phyloP scores from a whole-genome alignment of 371 early-diverging fungal genomes.

The Mortierella sp. region DNA sequence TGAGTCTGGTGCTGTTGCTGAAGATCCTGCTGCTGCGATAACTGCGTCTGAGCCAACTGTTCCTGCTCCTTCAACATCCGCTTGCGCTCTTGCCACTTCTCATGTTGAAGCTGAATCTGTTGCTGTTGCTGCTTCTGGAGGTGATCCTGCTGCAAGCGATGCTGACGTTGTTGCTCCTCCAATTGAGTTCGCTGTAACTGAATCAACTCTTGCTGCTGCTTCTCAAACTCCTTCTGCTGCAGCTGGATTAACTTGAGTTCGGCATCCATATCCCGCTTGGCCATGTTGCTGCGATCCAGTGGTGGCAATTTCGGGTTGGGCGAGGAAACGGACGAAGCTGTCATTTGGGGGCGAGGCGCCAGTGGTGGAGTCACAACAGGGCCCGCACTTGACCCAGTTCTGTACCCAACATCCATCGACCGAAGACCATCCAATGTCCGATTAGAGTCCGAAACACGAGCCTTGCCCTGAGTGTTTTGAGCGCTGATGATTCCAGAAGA shows the following conservation, averaged over 20 bases:
- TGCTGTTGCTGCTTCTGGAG: constrained; percentile 56
- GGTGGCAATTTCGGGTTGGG: background rate
- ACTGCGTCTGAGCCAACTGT: constrained; percentile 28
- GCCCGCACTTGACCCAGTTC: background rate
- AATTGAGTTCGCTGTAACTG: constrained; percentile 32
- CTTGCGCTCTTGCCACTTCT: constrained; percentile 54
- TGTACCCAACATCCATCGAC: constrained; percentile 13
- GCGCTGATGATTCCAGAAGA: background rate
- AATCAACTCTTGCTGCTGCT: constrained; percentile 38
- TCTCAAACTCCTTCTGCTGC: constrained; percentile 48
- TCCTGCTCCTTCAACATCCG: constrained; percentile 41
- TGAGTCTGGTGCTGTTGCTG: constrained; percentile 37
- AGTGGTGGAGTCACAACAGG: constrained; percentile 20
- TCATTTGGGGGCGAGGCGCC: constrained; percentile 12
- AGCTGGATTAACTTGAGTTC: constrained; percentile 47
- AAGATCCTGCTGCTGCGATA: constrained; percentile 36
- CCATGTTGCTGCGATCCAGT: constrained; percentile 24
- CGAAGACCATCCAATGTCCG: constrained; percentile 46
- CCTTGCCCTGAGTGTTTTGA: constrained; percentile 39
- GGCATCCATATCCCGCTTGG: constrained; percentile 43
- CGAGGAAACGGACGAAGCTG: background rate
- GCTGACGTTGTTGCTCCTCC: constrained; percentile 49
- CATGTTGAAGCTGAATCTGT: constrained; percentile 51
- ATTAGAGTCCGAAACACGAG: constrained; percentile 40
- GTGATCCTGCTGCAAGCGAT: constrained; percentile 50